Evolutionary conservation across 108 stramenopile species (phyloP), one percentile per base, ranked within the genome.

Genomic region (Nitzschia putrida): DNA sequence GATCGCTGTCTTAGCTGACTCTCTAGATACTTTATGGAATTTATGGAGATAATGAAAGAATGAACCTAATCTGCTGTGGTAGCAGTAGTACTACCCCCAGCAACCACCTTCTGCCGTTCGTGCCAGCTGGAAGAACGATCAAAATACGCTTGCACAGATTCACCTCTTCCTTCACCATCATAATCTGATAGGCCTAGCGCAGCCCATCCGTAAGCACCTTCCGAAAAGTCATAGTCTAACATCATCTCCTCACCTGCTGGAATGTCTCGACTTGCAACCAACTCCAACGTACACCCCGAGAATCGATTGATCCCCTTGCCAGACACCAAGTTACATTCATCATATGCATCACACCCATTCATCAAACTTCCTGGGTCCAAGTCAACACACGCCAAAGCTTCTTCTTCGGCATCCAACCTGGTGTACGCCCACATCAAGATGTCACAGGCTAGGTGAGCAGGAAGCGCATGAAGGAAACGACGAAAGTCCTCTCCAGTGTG

Each of bases 401-500:
- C 39, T 12, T 7, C 37, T 11, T 16, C 16, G 13, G 29, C n/a
- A 3, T 23, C 38, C 25, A 25, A 12, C 24, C 66, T 22, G 9
- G 70, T 61, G n/a, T 59, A 74, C 8, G 65, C 43, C 73, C 73
- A 74, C 10, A 38, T 20, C 4, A 74, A 34, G 10, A 66, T 47
- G 66, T 74, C 65, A 41, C 73, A 74, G 26, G 73, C 73, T n/a
- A 67, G 0, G 9, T 42, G 18, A 20, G 49, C n/a, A 8, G 73
- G 55, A 26, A 74, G 64, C 13, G 24, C 44, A 20, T 38, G 43
- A 11, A 74, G 22, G 38, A 74, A 74, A 5, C 40, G 11, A 21
- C 73, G 55, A 39, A 49, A 74, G 23, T 66, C 50, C 16, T 53
- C 7, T n/a, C 42, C 65, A 7, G 57, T 57, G 10, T 20, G 26